Conservation (phyloP, 257 asterid genomes). For the Ilex asprella region DNA sequence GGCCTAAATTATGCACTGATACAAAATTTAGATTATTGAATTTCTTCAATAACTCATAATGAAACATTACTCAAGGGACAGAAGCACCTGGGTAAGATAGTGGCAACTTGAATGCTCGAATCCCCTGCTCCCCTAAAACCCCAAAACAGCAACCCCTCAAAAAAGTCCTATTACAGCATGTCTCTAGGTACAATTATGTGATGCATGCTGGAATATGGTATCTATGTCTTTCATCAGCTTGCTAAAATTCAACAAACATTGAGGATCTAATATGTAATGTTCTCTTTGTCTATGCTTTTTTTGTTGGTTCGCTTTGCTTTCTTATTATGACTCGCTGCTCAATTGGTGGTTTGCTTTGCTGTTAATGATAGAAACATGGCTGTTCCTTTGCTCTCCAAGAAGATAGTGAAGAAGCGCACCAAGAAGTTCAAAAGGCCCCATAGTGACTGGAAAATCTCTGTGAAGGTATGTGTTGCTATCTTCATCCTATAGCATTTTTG, state of each 20-base stretch:
- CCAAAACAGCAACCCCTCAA: too few relatives aligned
- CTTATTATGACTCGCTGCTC: not conserved
- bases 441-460: conserved; percentile 34
- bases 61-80: too few relatives aligned
- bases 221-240: not conserved
- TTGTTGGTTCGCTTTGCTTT: not conserved
- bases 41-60: too few relatives aligned
- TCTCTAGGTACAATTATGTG: too few relatives aligned
- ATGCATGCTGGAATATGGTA: not conserved
- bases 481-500: not conserved
- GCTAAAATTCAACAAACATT: not conserved
- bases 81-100: too few relatives aligned
- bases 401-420: conserved; percentile 42
- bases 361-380: conserved; percentile 27
- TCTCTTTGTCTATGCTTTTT: not conserved
- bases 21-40: too few relatives aligned
- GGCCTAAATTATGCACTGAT: too few relatives aligned
- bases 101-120: too few relatives aligned
- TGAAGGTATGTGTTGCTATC: conserved; percentile 26
- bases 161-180: too few relatives aligned
- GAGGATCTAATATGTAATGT: not conserved
- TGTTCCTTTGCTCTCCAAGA: conserved; percentile 36
- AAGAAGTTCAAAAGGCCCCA: conserved; percentile 49
- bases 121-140: too few relatives aligned
- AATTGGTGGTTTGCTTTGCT: not conserved